These are phyloP conservation scores for Elongisporangium undulatum DNA, from an alignment of 352 stramenopile species.

Conservation along the genomic window DNA sequence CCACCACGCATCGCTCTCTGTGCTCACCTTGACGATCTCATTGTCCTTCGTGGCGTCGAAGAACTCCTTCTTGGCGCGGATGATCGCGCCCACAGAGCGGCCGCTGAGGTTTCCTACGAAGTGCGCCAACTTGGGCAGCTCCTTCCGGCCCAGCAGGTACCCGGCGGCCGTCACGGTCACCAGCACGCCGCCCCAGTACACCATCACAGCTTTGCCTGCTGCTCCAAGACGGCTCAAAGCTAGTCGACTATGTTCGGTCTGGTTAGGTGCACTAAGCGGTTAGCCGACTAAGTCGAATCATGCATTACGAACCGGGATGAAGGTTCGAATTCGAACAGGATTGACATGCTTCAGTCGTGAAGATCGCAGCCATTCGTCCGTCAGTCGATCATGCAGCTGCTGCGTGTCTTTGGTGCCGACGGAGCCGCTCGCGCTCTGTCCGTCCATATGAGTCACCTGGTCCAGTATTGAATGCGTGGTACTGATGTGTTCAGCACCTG, in stretches of 20 bases:
- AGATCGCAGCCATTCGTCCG: neutral
- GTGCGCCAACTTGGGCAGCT: slow-evolving; percentile 65
- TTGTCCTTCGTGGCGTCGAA: slow-evolving; percentile 80
- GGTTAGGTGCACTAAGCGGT: neutral
- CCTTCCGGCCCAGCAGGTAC: slow-evolving; percentile 64
- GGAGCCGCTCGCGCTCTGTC: neutral
- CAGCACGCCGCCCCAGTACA: slow-evolving; percentile 63
- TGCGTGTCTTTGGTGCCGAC: neutral
- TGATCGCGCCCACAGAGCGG: slow-evolving; percentile 56
- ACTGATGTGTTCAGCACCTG: neutral
- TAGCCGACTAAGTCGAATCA: neutral
- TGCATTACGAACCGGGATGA: too few species aligned
- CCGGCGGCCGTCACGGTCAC: slow-evolving; percentile 60
- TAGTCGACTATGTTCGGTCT: neutral
- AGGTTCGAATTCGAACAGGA: neutral
- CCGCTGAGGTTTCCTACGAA: slow-evolving; percentile 57
- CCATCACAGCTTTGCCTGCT: slow-evolving; percentile 24
- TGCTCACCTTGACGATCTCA: slow-evolving; percentile 59
- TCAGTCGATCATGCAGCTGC: neutral
- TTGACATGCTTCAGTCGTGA: neutral
- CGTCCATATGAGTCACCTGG: too few species aligned
- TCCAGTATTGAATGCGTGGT: too few species aligned
- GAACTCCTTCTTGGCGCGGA: slow-evolving; percentile 81
- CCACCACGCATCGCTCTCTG: neutral
- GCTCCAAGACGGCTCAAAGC: neutral